Evolutionary conservation across 345 rosid genomes (phyloP).

Genomic region (Gynandropsis gynandra): DNA sequence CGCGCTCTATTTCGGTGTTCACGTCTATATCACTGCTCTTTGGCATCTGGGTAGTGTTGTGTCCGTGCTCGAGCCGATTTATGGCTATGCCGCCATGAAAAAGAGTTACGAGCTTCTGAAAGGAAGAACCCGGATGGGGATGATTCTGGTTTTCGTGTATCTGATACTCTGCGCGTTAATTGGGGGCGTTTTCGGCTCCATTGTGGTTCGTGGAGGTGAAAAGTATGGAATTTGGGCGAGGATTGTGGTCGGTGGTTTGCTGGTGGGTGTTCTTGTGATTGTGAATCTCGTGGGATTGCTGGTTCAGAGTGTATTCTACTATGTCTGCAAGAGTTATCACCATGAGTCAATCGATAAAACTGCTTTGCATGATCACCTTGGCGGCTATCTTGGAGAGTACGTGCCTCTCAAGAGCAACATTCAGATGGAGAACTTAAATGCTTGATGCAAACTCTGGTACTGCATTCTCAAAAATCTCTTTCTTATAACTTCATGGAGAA

Average conservation of each 20-base stretch:
- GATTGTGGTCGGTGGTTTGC: slow-evolving; percentile 67
- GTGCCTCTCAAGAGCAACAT: slow-evolving; percentile 84
- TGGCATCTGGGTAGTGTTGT: slow-evolving; percentile 98
- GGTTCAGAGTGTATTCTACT: slow-evolving; percentile 90
- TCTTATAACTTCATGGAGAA: too few species aligned
- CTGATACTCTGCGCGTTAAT: slow-evolving; percentile 42
- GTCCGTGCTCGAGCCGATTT: slow-evolving; percentile 79
- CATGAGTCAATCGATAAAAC: slow-evolving; percentile 72
- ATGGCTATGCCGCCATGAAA: slow-evolving; percentile 68
- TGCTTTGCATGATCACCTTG: slow-evolving; percentile 78
- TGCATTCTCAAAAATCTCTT: too few species aligned
- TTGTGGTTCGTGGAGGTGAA: slow-evolving; percentile 80
- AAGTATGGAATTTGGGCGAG: slow-evolving; percentile 42
- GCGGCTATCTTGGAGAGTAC: slow-evolving; percentile 92
- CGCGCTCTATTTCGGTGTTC: slow-evolving; percentile 54
- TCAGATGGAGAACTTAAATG: slow-evolving; percentile 83
- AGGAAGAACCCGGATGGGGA: slow-evolving; percentile 58
- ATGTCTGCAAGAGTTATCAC: slow-evolving; percentile 89
- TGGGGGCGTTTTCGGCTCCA: slow-evolving; percentile 35
- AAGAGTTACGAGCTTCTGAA: slow-evolving; percentile 82
- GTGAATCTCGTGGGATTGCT: slow-evolving; percentile 78
- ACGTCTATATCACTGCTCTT: slow-evolving; percentile 74
- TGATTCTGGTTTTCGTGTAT: slow-evolving; percentile 55
- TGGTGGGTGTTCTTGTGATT: slow-evolving; percentile 76
- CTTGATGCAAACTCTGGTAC: slow-evolving; percentile 22